Percentiles rank a stretch among this genome's conserved stretches.
Conservation (phyloP, 2,329 filamentous ascomycete genomes). For the Colletotrichum sp. region DNA sequence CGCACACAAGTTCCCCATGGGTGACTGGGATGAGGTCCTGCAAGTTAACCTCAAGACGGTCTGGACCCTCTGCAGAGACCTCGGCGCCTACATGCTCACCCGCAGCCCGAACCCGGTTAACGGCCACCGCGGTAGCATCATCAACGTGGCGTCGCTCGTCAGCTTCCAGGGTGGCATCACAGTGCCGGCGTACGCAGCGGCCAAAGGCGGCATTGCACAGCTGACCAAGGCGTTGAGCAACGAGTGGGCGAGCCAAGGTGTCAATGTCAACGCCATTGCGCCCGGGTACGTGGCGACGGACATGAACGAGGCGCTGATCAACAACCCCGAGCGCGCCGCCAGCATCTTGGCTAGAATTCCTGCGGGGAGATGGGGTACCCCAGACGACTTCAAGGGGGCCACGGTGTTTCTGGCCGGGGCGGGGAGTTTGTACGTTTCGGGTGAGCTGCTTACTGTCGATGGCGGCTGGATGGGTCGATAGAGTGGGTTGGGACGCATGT, state of each 20-base stretch:
- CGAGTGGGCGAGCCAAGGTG: slow-evolving; percentile 80
- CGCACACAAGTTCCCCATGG: slow-evolving; percentile 65
- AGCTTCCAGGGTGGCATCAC: slow-evolving; percentile 87
- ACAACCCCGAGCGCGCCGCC: slow-evolving; percentile 69
- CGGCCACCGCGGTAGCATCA: slow-evolving; percentile 71
- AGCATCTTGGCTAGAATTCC: slow-evolving; percentile 83
- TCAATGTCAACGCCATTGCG: slow-evolving; percentile 87
- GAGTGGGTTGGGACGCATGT: slow-evolving; percentile 21
- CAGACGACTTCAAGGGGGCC: slow-evolving; percentile 87
- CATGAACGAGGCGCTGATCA: slow-evolving; percentile 85
- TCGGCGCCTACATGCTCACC: slow-evolving; percentile 78
- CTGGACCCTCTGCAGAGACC: slow-evolving; percentile 78
- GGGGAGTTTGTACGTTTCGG: slow-evolving; percentile 80
- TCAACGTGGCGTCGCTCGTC: slow-evolving; percentile 84
- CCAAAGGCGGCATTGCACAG: slow-evolving; percentile 85
- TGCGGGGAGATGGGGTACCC: slow-evolving; percentile 79
- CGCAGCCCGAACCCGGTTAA: slow-evolving; percentile 49
- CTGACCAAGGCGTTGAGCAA: slow-evolving; percentile 85
- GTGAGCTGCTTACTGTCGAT: slow-evolving; percentile 83
- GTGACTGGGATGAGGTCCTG: slow-evolving; percentile 69
- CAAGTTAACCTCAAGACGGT: slow-evolving; percentile 87
- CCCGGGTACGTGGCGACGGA: slow-evolving; percentile 93
- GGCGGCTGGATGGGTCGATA: slow-evolving; percentile 93
- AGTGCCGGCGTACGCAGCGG: slow-evolving; percentile 85
- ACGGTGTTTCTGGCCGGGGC: slow-evolving; percentile 78